Conservation (phyloP, 2,329 filamentous ascomycete species). For the Colletotrichum tropicicola region DNA sequence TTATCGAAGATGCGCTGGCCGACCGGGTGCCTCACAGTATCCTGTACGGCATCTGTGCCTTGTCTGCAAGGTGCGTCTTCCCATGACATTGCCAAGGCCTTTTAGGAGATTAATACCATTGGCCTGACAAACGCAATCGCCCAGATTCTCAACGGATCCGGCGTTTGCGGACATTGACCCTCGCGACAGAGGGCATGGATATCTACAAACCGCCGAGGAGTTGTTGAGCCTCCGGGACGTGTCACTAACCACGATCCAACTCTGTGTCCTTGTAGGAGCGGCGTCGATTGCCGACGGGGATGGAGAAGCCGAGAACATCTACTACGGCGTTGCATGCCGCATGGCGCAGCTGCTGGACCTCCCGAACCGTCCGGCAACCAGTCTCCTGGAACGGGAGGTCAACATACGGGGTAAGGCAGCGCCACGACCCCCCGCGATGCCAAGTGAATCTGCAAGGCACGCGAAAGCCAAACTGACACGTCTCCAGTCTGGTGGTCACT, state of each 20-base stretch:
- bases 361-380: constrained; percentile 37
- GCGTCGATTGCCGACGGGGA: constrained; percentile 45
- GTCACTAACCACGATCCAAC: constrained; percentile 46
- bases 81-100: background rate
- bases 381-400: constrained; percentile 42
- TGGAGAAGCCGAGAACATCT: constrained; percentile 46
- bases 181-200: constrained; percentile 33
- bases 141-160: constrained; percentile 35
- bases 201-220: constrained; percentile 33
- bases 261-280: constrained; percentile 47
- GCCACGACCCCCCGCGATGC: background rate
- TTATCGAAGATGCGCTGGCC: constrained; percentile 35
- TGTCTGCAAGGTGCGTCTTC: constrained; percentile 34
- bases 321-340: constrained; percentile 46
- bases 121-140: background rate
- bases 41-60: constrained; percentile 36
- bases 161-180: constrained; percentile 32
- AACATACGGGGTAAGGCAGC: constrained; percentile 39
- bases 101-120: no score
- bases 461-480: constrained; percentile 4
- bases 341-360: constrained; percentile 45
- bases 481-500: constrained; percentile 34
- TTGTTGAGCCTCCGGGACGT: constrained; percentile 45
- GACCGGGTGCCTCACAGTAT: constrained; percentile 34
- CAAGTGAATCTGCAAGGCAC: constrained; percentile 20